phyloP scores from a whole-genome alignment of 805 yeast species.

The Saturnispora hagleri region DNA sequence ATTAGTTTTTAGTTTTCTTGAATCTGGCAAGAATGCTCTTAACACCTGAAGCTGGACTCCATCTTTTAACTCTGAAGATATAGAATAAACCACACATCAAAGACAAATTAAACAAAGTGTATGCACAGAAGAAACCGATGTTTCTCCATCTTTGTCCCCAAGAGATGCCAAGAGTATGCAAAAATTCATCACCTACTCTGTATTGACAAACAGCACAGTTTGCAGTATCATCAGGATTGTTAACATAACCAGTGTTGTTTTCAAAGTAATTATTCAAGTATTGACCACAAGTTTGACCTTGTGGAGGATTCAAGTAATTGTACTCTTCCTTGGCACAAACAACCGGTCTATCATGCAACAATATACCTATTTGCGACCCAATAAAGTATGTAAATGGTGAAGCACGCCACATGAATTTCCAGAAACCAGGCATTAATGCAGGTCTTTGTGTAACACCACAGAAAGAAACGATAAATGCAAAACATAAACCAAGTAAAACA shows the following conservation, averaged over 20 bases:
- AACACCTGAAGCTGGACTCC: conserved; percentile 4
- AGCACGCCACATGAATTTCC: conserved; percentile 54
- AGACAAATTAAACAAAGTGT: conserved; percentile 39
- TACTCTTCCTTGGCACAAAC: conserved; percentile 41
- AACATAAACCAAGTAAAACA: conserved; percentile 45
- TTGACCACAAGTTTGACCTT: conserved; percentile 55
- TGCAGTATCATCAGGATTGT: conserved; percentile 41
- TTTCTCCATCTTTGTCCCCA: conserved; percentile 55
- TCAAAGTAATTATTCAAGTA: conserved; percentile 36
- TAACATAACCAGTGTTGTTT: conserved; percentile 45
- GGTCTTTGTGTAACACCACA: conserved; percentile 62
- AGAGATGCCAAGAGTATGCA: conserved; percentile 34
- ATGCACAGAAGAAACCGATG: conserved; percentile 52
- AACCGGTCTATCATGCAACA: conserved; percentile 43
- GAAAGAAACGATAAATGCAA: conserved; percentile 52
- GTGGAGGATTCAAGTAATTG: conserved; percentile 43
- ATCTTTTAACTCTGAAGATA: conserved; percentile 15
- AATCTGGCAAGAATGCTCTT: not conserved
- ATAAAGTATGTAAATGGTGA: conserved; percentile 70
- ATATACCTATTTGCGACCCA: conserved; percentile 40
- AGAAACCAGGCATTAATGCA: conserved; percentile 49
- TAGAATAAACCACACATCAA: conserved; percentile 15
- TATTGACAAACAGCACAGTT: conserved; percentile 43
- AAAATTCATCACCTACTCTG: conserved; percentile 37
- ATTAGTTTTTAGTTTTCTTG: not conserved